Conservation (phyloP, 768 basidiomycete genomes). For the Boletus vermiculosoides region DNA sequence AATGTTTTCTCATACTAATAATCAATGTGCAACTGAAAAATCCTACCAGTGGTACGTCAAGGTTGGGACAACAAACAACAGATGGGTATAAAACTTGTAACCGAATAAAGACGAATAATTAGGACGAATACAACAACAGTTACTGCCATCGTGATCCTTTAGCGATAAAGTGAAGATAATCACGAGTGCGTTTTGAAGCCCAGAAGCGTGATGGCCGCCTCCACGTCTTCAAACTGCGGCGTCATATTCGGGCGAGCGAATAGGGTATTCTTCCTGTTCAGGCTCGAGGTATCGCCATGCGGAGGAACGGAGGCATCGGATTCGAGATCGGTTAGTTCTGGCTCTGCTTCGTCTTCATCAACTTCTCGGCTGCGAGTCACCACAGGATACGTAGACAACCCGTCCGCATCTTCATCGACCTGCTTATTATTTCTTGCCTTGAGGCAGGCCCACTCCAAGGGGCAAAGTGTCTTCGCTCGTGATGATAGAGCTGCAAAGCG, state of each 20-base stretch:
- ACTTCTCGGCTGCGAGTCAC: conserved; percentile 2
- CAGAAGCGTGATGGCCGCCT: conserved; percentile 37
- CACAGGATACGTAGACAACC: conserved; percentile 6
- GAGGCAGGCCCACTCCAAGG: conserved; percentile 77
- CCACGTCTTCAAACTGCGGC: conserved; percentile 34
- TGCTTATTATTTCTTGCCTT: conserved; percentile 35
- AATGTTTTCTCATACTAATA: neutral
- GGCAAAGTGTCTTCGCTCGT: conserved; percentile 45
- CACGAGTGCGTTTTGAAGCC: conserved; percentile 30
- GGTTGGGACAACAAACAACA: conserved; percentile 13
- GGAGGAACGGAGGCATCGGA: conserved; percentile 11
- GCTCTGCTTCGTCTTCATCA: conserved; percentile 15
- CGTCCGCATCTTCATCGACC: conserved; percentile 23
- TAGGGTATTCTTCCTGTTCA: neutral
- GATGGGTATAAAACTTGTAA: neutral
- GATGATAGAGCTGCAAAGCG: conserved; percentile 27
- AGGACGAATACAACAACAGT: conserved; percentile 17
- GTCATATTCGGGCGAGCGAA: conserved; percentile 1
- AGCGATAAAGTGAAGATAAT: neutral
- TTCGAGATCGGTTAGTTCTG: conserved; percentile 17
- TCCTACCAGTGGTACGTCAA: conserved; percentile 3
- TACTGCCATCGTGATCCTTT: neutral
- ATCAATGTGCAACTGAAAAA: neutral
- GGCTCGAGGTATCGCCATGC: neutral
- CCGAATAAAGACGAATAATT: conserved; percentile 33